Percentiles rank a stretch among this genome's conserved stretches.
These are phyloP conservation scores for Suillus paluster DNA, from an alignment of 768 basidiomycete species.

Conservation along the genomic window DNA sequence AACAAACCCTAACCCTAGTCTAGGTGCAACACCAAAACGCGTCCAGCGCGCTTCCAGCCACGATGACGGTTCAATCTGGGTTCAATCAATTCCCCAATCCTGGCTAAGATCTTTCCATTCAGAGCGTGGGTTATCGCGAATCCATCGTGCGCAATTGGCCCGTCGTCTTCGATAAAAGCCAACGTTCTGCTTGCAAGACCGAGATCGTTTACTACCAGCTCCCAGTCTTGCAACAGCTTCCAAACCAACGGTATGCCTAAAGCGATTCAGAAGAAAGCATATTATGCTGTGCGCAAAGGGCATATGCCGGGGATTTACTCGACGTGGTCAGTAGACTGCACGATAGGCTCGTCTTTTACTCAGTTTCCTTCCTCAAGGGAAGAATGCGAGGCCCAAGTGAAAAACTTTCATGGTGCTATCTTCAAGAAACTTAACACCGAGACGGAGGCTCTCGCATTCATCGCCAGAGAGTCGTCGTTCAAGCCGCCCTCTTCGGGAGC, in stretches of 20 bases:
- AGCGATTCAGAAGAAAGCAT: constrained; percentile 46
- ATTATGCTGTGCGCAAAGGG: constrained; percentile 79
- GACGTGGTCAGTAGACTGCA: constrained; percentile 60
- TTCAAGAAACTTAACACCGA: constrained; percentile 70
- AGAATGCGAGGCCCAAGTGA: constrained; percentile 72
- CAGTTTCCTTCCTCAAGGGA: constrained; percentile 47
- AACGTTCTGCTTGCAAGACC: not conserved
- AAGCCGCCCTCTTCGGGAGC: constrained; percentile 13
- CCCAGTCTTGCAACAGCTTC: not conserved
- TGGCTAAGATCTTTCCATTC: constrained; percentile 10
- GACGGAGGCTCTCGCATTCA: constrained; percentile 63
- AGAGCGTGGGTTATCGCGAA: constrained; percentile 4
- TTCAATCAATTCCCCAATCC: constrained; percentile 10
- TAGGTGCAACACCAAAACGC: constrained; percentile 3
- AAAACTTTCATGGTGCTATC: constrained; percentile 61
- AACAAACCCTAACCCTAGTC: not conserved
- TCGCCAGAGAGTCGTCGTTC: constrained; percentile 37
- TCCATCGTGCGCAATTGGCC: not conserved
- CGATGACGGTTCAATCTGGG: not conserved
- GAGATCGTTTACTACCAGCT: constrained; percentile 1
- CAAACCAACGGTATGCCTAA: constrained; percentile 37
- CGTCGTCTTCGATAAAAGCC: not conserved
- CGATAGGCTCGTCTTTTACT: not conserved
- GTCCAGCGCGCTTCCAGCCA: too few species aligned
- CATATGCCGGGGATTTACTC: constrained; percentile 64